These are phyloP conservation scores for Tillandsia fasciculata DNA, from an alignment of 176 grass and related monocot species.

Conservation along the genomic window DNA sequence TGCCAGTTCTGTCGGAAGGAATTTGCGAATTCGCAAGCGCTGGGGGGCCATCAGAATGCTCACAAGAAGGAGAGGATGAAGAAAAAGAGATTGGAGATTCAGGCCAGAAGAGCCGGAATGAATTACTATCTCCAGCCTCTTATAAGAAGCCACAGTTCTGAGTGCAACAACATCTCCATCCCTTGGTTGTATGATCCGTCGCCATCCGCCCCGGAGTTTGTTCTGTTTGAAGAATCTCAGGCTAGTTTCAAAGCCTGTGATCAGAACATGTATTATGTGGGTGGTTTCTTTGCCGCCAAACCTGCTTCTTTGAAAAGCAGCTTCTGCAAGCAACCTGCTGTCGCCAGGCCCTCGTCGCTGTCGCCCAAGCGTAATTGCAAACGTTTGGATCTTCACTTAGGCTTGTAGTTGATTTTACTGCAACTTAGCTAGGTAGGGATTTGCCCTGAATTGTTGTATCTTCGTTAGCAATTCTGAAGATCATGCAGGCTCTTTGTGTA, in stretches of 20 bases:
- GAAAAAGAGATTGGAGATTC: slow-evolving; percentile 17
- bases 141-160: slow-evolving; percentile 10
- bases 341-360: neutral
- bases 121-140: slow-evolving; percentile 16
- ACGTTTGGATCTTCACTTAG: slow-evolving; percentile 3
- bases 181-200: slow-evolving; percentile 1
- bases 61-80: slow-evolving; percentile 25
- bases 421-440: no score
- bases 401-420: neutral
- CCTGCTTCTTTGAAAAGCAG: slow-evolving; percentile 6
- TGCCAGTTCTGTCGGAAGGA: slow-evolving; percentile 26
- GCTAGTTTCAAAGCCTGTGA: neutral
- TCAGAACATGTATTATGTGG: neutral
- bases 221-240: slow-evolving; percentile 9
- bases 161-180: neutral
- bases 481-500: no score
- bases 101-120: slow-evolving; percentile 4
- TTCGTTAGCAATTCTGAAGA: no score
- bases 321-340: no score
- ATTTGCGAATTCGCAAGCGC: slow-evolving; percentile 21
- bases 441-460: no score
- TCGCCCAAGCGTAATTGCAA: neutral
- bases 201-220: neutral
- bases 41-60: slow-evolving; percentile 26
- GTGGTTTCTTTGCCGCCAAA: neutral